These are phyloP conservation scores for Plasmodium reichenowi DNA, from an alignment of 169 alveolate genomes.

Conservation along the genomic window DNA sequence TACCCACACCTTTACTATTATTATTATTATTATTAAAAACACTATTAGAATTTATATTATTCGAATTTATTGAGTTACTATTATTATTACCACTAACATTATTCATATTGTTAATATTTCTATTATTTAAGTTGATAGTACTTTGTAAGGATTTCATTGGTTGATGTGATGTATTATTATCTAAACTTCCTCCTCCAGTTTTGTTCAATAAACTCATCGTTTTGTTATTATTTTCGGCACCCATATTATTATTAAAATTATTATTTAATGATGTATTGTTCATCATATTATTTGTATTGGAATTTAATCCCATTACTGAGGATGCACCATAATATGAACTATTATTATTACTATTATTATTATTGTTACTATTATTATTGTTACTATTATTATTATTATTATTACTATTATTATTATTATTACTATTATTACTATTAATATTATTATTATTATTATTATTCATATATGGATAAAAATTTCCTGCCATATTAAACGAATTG, in stretches of 20 bases:
- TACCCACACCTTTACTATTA: conserved; percentile 4
- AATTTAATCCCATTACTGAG: too few species aligned
- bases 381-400: not conserved
- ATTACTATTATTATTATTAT: not conserved
- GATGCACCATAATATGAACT: conserved; percentile 17
- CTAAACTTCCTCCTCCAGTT: conserved; percentile 11
- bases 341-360: conserved; percentile 2
- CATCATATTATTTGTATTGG: not conserved
- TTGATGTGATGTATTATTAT: conserved; percentile 7
- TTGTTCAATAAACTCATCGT: conserved; percentile 1
- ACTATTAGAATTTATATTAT: not conserved
- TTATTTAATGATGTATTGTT: not conserved
- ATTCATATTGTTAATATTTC: conserved; percentile 12
- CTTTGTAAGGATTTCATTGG: conserved; percentile 19
- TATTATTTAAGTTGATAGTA: conserved; percentile 4
- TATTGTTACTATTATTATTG: not conserved
- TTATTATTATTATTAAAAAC: conserved; percentile 4
- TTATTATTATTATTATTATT: conserved; percentile 20
- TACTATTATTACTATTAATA: not conserved
- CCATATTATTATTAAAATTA: too few species aligned
- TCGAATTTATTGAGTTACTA: not conserved
- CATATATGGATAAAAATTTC: conserved; percentile 61
- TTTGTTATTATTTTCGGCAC: conserved; percentile 13
- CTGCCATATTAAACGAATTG: conserved; percentile 35
- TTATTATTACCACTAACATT: not conserved